Base-by-base conservation (phyloP, 768 basidiomycete species). In the Tylopilus rubrobrunneus region DNA sequence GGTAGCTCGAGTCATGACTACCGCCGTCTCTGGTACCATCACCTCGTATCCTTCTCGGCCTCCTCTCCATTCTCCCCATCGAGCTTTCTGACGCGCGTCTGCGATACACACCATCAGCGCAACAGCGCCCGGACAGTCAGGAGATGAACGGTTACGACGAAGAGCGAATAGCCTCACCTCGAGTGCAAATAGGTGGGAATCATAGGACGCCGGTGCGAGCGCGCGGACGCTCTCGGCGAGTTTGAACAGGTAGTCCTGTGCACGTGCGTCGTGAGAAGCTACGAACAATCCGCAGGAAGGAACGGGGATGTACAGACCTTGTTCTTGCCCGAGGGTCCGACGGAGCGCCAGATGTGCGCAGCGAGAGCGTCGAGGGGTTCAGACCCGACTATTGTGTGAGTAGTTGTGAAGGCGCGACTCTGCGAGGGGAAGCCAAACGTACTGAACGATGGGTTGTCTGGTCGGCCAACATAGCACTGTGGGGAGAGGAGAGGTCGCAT, bases 371-470 rank as follows among this genome's bases (percentile, higher is more conserved):
- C 80, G n/a, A 93, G 72, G 0, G 87, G 83, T 66, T 95, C 89
- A 7, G 87, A 85, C 3, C 91, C 94, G 45, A 92, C 94, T 95
- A 55, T 49, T 4, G 0, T 12, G 34, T 34, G 1, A 4, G 31
- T 23, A 9, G 10, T 37, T n/a, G 47, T 44, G 3, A 43, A 40
- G 15, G 10, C 9, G 7, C 10, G 28, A 14, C 9, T n/a, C 21
- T 17, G 19, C 19, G 23, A 2, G 25, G 9, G 33, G 15, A 28
- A 6, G 4, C 41, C 11, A 23, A 48, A 29, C 83, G 48, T 58
- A 95, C 93, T 77, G 67, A 98, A 97, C 0, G 91, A 92, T 0
- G 92, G 90, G 58, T 96, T 97, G 57, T 91, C 85, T 12, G 83
- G 82, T 41, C 83, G 79, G 4, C 93, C 95, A 7, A 97, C 90